phyloP scores from a whole-genome alignment of 2,329 filamentous ascomycete species.

The Verticillium isaacii region DNA sequence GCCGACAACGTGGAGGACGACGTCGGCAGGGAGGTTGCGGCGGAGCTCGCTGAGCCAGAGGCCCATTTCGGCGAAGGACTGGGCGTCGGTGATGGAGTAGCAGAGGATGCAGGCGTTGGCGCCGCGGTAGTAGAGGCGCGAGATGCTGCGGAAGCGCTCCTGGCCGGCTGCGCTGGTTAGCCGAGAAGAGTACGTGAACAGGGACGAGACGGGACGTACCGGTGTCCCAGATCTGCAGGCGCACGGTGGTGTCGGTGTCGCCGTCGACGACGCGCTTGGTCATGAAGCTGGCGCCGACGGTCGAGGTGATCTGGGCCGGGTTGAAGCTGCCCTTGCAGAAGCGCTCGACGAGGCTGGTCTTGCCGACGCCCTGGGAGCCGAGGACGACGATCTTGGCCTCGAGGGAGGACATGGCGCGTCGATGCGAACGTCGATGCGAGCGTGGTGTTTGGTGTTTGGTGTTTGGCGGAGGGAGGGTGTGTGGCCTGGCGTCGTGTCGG shows the following conservation, averaged over 20 bases:
- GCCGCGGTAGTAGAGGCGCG: constrained; percentile 91
- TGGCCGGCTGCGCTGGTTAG: constrained; percentile 61
- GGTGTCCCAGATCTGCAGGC: constrained; percentile 96
- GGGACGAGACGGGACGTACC: constrained; percentile 35
- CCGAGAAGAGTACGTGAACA: not conserved
- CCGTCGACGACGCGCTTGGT: constrained; percentile 77
- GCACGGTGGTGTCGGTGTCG: constrained; percentile 79
- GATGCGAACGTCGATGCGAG: not conserved
- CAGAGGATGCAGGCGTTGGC: constrained; percentile 91
- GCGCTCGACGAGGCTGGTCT: constrained; percentile 72
- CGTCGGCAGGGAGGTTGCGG: constrained; percentile 69
- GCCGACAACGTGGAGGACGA: constrained; percentile 90
- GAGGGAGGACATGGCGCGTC: constrained; percentile 49
- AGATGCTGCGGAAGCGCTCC: constrained; percentile 92
- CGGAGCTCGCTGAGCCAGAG: constrained; percentile 84
- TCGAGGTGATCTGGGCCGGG: constrained; percentile 59
- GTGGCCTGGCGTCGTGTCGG: too few relatives aligned
- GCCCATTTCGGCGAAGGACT: constrained; percentile 88
- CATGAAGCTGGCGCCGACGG: constrained; percentile 76
- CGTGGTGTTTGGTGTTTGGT: not conserved
- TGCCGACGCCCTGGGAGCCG: constrained; percentile 74
- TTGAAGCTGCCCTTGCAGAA: constrained; percentile 70
- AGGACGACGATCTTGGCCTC: constrained; percentile 81
- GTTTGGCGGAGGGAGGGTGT: too few relatives aligned
- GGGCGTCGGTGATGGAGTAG: constrained; percentile 86